A percentile compares a stretch with the other conserved stretches of the same genome.
Evolutionary conservation across 352 stramenopile species (phyloP).

Genomic region (Thalassiosira hispida): DNA sequence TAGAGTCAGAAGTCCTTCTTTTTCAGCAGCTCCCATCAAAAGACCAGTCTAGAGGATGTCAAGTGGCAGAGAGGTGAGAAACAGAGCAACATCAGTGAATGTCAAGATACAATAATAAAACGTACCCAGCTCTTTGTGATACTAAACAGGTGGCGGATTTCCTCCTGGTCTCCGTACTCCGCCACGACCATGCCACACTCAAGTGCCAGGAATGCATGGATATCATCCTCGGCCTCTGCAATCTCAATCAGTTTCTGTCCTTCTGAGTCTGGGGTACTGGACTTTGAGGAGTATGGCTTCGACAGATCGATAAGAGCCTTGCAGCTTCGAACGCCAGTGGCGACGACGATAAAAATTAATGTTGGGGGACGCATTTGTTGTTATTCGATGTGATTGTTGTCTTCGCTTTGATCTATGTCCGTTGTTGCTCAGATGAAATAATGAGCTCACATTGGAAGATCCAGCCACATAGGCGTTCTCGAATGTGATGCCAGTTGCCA

Average conservation of each 20-base stretch:
- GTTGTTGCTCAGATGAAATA: no score
- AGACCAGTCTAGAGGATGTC: no score
- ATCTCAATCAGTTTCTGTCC: slow-evolving; percentile 3
- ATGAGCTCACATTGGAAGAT: no score
- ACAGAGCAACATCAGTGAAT: no score
- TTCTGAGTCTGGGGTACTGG: neutral
- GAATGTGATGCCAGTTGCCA: no score
- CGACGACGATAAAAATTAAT: no score
- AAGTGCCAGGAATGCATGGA: slow-evolving; percentile 9
- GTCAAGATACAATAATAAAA: no score
- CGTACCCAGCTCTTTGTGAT: slow-evolving; percentile 28
- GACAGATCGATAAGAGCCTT: slow-evolving; percentile 5
- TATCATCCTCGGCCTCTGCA: slow-evolving; percentile 6
- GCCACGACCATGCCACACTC: slow-evolving; percentile 25
- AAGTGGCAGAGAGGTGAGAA: no score
- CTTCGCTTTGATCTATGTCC: no score
- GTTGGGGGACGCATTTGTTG: no score
- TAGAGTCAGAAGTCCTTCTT: slow-evolving; percentile 12
- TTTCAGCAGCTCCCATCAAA: slow-evolving; percentile 17
- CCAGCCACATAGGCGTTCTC: no score
- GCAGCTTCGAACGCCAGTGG: neutral
- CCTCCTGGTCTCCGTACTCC: slow-evolving; percentile 14
- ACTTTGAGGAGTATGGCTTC: slow-evolving; percentile 1
- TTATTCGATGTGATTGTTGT: no score
- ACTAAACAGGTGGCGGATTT: slow-evolving; percentile 7